These are phyloP conservation scores for Aurantiochytrium sp. DNA, from an alignment of 108 stramenopile genomes.

Conservation along the genomic window DNA sequence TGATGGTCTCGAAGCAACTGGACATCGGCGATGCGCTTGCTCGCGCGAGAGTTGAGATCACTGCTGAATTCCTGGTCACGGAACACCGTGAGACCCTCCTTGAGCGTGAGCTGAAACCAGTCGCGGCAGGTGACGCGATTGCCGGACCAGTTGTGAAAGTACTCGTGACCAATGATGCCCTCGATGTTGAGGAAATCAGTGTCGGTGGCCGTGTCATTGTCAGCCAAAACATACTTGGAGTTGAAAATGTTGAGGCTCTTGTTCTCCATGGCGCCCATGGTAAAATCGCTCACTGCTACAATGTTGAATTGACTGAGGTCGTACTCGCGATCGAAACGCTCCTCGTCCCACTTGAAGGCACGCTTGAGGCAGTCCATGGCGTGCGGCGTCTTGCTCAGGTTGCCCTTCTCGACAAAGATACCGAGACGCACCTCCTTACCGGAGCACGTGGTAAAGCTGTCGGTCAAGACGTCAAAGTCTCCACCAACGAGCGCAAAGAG, in stretches of 20 bases:
- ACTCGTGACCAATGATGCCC: conserved; percentile 84
- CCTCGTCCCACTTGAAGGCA: conserved; percentile 91
- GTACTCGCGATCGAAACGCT: conserved; percentile 80
- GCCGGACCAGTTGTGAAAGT: conserved; percentile 83
- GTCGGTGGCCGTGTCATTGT: conserved; percentile 78
- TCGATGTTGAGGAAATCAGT: conserved; percentile 79
- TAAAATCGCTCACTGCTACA: conserved; percentile 63
- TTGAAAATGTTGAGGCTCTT: conserved; percentile 88
- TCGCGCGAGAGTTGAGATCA: conserved; percentile 71
- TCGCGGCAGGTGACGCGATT: conserved; percentile 95
- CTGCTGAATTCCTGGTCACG: conserved; percentile 82
- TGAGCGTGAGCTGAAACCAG: conserved; percentile 96
- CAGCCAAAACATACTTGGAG: conserved; percentile 86
- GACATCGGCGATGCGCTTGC: conserved; percentile 88
- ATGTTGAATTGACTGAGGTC: conserved; percentile 89
- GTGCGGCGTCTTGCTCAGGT: conserved; percentile 72
- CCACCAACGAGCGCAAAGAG: conserved; percentile 89
- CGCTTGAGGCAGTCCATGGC: conserved; percentile 77
- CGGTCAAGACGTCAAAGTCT: conserved; percentile 20
- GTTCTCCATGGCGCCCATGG: conserved; percentile 94
- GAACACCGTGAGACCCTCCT: conserved; percentile 97
- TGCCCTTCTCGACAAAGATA: conserved; percentile 69
- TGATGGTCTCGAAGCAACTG: conserved; percentile 68
- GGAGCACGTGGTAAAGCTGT: conserved; percentile 55
- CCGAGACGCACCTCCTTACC: conserved; percentile 70